Evolutionary conservation across 2,329 filamentous ascomycete species (phyloP), one percentile per base, ranked within the genome.

Genomic region (Sclerotinia trifoliorum): DNA sequence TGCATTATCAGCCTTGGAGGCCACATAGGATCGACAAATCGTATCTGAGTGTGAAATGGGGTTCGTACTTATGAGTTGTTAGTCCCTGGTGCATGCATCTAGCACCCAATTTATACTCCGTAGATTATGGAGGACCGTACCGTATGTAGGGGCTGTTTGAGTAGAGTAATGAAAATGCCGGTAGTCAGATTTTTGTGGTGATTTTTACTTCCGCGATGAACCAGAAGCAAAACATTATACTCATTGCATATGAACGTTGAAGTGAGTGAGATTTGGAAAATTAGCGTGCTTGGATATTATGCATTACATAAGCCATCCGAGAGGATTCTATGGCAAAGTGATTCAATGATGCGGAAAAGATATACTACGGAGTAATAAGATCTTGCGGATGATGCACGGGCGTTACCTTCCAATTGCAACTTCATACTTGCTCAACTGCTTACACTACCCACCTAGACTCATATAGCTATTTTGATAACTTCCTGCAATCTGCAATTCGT

Each of bases 401-500:
- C 57, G 17, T 60, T 60, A 32, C 26, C 57, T 49, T 48, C 42
- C 44, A 32, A 35, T 61, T 61, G 15, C 26, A 32, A 32, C 19
- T 55, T 13, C 29, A 15, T 13, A n/a, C 19, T n/a, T 15, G 39
- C 13, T 42, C 13, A 11, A 10, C 21, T 15, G 39, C 54, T 39
- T 32, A 56, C 11, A 35, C 54, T 35, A 35, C 32, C 32, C 54
- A 35, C 21, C 52, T 35, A 5, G 35, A 56, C 57, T 48, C 60
- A 35, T 19, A 51, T n/a, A 32, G 17, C 17, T 21, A n/a, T 26
- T 35, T 21, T 62, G 21, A 62, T 51, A 51, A 49, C 46, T 62
- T 21, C 32, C 60, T 62, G n/a, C 60, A 62, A 19, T 29, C 60
- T 62, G n/a, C 60, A 62, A 19, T 44, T 26, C n/a, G 17, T 49